These are phyloP conservation scores for Vanrija sp. DNA, from an alignment of 1,284 basidiomycete genomes.

Conservation along the genomic window DNA sequence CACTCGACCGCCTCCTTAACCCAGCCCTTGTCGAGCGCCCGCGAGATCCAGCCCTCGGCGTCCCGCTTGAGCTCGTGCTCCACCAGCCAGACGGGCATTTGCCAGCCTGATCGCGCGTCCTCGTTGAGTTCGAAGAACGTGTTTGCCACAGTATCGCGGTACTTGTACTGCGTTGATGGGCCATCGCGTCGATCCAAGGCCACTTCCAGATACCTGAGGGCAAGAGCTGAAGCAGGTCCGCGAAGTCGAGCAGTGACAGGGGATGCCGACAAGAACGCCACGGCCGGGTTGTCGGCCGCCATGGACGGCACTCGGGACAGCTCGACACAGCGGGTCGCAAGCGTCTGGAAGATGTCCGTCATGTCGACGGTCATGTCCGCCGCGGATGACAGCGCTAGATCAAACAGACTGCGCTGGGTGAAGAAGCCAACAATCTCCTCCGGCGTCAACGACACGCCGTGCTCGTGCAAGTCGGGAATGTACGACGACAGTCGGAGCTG, in stretches of 20 bases:
- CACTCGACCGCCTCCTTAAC: conserved; percentile 73
- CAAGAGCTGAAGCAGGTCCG: conserved; percentile 72
- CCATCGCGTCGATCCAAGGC: conserved; percentile 73
- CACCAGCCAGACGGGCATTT: conserved; percentile 74
- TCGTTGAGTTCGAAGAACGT: conserved; percentile 66
- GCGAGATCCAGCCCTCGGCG: conserved; percentile 32
- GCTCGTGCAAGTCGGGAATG: conserved; percentile 56
- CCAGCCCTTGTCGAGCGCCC: conserved; percentile 64
- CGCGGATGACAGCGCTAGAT: conserved; percentile 73
- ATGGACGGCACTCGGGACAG: conserved; percentile 55
- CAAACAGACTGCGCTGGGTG: conserved; percentile 73
- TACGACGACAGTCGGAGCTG: conserved; percentile 69
- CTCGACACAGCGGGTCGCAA: conserved; percentile 75
- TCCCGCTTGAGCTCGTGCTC: conserved; percentile 50
- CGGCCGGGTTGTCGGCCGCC: conserved; percentile 26
- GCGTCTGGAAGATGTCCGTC: conserved; percentile 72
- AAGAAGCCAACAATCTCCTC: conserved; percentile 73
- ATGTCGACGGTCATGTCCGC: conserved; percentile 76
- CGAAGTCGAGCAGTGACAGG: conserved; percentile 71
- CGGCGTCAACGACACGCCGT: conserved; percentile 61
- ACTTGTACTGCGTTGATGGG: conserved; percentile 66
- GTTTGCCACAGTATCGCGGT: conserved; percentile 71
- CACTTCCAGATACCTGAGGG: conserved; percentile 81
- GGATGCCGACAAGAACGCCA: conserved; percentile 76
- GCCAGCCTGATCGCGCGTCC: conserved; percentile 39